These are phyloP conservation scores for Stenocarpella maydis DNA, from an alignment of 2,329 filamentous ascomycete species.

Conservation along the genomic window DNA sequence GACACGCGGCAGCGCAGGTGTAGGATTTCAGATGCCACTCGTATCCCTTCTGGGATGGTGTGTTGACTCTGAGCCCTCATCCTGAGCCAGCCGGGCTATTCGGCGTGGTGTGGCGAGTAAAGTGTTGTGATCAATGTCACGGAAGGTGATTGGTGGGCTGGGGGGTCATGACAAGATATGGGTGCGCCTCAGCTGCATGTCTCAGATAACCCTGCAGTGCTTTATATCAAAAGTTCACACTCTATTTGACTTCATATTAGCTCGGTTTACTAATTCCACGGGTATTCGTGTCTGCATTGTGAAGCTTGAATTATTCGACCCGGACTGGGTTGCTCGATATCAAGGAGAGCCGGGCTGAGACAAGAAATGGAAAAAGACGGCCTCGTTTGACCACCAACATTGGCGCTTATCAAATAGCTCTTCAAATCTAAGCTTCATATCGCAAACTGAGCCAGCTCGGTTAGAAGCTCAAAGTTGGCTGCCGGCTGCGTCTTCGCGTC, in stretches of 20 bases:
- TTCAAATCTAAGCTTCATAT: too few species aligned
- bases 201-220: constrained; percentile 12
- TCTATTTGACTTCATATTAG: background rate
- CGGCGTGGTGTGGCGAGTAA: constrained; percentile 3
- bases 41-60: constrained; percentile 4
- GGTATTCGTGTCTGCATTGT: background rate
- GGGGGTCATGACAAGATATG: background rate
- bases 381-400: background rate
- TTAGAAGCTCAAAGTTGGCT: background rate
- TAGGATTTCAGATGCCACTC: constrained; percentile 2
- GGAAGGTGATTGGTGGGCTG: constrained; percentile 5
- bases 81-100: background rate
- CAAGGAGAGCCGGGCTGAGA: background rate
- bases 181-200: constrained; percentile 19
- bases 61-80: background rate
- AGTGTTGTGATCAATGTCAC: constrained; percentile 20
- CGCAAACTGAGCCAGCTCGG: too few species aligned
- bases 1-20: constrained; percentile 1
- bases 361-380: too few species aligned
- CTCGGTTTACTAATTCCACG: background rate
- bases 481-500: background rate
- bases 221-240: background rate
- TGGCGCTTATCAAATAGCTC: background rate
- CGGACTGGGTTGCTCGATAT: constrained; percentile 12
- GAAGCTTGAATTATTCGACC: background rate